A percentile compares a stretch with the other conserved stretches of the same genome.
phyloP scores from a whole-genome alignment of 2,329 filamentous ascomycete genomes.

The Alternaria alternata region DNA sequence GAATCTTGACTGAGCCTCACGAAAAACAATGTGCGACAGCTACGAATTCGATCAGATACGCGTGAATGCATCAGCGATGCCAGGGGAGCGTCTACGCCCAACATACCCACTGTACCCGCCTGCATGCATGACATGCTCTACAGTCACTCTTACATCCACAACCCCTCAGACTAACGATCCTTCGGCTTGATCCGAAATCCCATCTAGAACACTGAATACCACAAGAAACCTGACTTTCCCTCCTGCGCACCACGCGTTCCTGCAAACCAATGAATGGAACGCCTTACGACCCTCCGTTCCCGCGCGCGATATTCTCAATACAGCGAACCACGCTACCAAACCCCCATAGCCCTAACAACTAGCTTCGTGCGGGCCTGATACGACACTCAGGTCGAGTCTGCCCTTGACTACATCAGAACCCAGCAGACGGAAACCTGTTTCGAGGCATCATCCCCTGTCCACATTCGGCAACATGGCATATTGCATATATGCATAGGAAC shows the following conservation, averaged over 20 bases:
- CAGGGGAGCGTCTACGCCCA: background rate
- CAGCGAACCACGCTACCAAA: conserved; percentile 6
- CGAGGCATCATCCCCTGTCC: conserved; percentile 11
- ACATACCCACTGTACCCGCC: background rate
- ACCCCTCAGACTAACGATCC: background rate
- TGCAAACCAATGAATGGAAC: conserved; percentile 1
- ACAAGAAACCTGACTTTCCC: background rate
- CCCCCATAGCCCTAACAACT: conserved; percentile 3
- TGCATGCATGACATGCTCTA: background rate
- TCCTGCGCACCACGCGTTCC: background rate
- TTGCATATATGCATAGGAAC: background rate
- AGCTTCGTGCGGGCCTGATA: background rate
- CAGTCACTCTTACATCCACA: conserved; percentile 5
- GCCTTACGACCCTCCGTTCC: background rate
- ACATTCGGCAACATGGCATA: background rate
- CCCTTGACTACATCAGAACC: background rate
- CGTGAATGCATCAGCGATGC: background rate
- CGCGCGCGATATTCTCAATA: background rate
- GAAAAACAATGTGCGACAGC: background rate
- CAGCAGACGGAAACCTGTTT: background rate
- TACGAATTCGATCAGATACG: background rate
- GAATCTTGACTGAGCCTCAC: background rate
- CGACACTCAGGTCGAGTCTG: background rate
- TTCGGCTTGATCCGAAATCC: conserved; percentile 6
- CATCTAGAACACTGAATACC: conserved; percentile 1